Base-by-base conservation (phyloP, 345 rosid genomes). In the Chamaenerion angustifolium region DNA sequence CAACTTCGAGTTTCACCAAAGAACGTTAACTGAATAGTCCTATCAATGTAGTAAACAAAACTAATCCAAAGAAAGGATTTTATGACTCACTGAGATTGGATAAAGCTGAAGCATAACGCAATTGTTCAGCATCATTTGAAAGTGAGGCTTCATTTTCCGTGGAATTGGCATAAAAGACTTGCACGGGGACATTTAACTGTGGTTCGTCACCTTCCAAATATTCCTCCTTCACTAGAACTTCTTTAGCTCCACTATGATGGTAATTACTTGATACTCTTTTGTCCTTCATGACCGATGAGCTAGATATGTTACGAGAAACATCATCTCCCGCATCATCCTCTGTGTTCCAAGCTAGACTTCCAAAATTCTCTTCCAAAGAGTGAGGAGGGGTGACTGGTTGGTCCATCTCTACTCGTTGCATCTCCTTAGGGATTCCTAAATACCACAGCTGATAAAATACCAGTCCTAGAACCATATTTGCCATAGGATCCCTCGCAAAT, bases 361-460 rank as follows among this genome's bases (percentile, higher is more conserved):
- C 55, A 48, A 51, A 59, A 60, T 67, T 62, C 49, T 67, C 49
- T 54, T 46, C 62, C 48, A 75, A 58, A 64, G 48, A 76, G 53
- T 53, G 47, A 8, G 42, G 46, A 60, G 64, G 55, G 15, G 25
- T 12, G 45, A 27, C 3, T 40, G 41, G 48, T 59, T 51, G 60
- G 16, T 69, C 68, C 25, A 58, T 45, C 49, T 63, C 71, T 56
- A 61, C 59, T 65, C 59, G 61, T 61, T 68, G 71, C 56, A 82
- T 60, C 46, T 67, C 74, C 50, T 48, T 63, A 16, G 64, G 59
- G 46, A 78, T 67, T 51, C 67, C 67, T 45, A 64, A 54, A 67
- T 70, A 68, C 89, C 93, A 85, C 48, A 75, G 54, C 73, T 77
- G 73, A 54, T 46, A 80, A 51, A 72, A 78, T 42, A 79, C 74